Percentiles rank a stretch among this genome's conserved stretches.
Evolutionary conservation across 2,329 filamentous ascomycete genomes (phyloP).

Genomic region (Cladophialophora immunda): DNA sequence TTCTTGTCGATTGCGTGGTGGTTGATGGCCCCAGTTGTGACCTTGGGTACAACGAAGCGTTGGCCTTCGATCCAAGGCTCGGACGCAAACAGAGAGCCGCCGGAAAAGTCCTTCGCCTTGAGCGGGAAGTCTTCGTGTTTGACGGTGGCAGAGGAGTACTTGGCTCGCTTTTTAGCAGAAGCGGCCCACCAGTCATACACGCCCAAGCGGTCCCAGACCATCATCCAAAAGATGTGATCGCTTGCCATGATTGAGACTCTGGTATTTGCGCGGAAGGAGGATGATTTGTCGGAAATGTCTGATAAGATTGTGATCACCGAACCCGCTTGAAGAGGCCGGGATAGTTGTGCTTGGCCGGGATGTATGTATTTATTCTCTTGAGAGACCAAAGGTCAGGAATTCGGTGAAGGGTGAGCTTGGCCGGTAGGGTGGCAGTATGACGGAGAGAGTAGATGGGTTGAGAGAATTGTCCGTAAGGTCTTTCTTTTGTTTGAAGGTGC

Average conservation of each 20-base stretch:
- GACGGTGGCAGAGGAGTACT: not conserved
- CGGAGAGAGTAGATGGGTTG: not conserved
- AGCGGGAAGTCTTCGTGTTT: constrained; percentile 13
- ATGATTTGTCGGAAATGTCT: not conserved
- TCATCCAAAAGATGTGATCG: not conserved
- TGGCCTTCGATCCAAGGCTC: constrained; percentile 15
- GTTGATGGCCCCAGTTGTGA: not conserved
- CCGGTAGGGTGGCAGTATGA: not conserved
- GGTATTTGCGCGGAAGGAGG: not conserved
- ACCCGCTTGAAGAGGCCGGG: not conserved
- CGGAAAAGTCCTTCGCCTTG: constrained; percentile 3
- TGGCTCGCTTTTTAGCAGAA: not conserved
- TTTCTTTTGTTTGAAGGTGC: not conserved
- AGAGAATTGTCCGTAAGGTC: not conserved
- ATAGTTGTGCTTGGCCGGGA: not conserved
- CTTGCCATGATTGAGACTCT: not conserved
- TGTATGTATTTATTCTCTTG: not conserved
- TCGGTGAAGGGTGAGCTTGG: not conserved
- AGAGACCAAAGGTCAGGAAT: not conserved
- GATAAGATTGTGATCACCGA: not conserved
- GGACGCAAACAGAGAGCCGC: constrained; percentile 7
- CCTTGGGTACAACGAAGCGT: not conserved
- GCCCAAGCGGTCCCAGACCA: not conserved
- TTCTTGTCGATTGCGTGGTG: not conserved
- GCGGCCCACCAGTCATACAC: not conserved